These are phyloP conservation scores for Betula pendula DNA, from an alignment of 306 rosid genomes.

Conservation along the genomic window DNA sequence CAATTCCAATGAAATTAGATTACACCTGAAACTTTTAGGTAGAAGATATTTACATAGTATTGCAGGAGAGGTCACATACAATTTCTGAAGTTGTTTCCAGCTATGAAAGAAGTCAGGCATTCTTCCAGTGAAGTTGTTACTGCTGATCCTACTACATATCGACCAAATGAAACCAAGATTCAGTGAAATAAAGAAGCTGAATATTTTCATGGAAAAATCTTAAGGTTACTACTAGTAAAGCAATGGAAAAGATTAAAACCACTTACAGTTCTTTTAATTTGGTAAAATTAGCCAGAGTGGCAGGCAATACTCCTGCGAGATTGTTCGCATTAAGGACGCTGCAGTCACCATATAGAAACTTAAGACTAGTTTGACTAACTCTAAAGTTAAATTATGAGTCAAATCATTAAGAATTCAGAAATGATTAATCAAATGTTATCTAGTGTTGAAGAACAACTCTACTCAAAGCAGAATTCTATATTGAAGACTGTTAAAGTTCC, in stretches of 20 bases:
- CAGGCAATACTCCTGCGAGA: slow-evolving; percentile 28
- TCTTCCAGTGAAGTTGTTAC: slow-evolving; percentile 43
- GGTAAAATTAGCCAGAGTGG: slow-evolving; percentile 11
- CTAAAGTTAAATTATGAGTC: not conserved
- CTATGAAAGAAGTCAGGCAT: slow-evolving; percentile 21
- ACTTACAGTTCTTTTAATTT: slow-evolving; percentile 27
- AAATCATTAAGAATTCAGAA: not conserved
- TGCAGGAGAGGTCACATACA: slow-evolving; percentile 14
- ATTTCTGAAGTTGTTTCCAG: slow-evolving; percentile 16
- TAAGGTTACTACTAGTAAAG: not conserved
- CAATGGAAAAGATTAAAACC: not conserved
- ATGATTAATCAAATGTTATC: not conserved
- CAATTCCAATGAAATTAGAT: not conserved
- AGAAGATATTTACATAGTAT: not conserved
- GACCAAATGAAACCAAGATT: not conserved
- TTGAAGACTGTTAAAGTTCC: no score
- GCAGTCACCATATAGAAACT: slow-evolving; percentile 3
- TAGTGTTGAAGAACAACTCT: no score
- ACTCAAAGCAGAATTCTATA: no score
- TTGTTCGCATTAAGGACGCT: slow-evolving; percentile 28
- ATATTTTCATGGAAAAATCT: not conserved
- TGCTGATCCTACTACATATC: slow-evolving; percentile 27
- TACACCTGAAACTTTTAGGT: not conserved
- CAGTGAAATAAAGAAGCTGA: not conserved
- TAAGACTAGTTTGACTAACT: no score